These are phyloP conservation scores for Rhizophora apiculata DNA, from an alignment of 345 rosid species.

Conservation along the genomic window DNA sequence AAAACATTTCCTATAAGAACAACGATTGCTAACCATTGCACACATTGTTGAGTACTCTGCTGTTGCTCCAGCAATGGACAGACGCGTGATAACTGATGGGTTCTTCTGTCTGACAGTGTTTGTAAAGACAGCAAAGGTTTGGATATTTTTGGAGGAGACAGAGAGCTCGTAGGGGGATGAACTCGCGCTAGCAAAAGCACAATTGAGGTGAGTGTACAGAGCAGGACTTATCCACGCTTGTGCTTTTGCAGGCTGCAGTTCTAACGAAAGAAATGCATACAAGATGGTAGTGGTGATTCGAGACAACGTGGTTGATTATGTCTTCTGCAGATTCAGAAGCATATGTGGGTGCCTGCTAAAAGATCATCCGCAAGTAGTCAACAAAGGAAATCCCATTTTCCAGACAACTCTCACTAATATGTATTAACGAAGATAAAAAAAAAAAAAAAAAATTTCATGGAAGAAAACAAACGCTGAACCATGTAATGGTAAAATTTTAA, in stretches of 20 bases:
- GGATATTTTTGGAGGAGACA: neutral
- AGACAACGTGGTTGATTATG: no score
- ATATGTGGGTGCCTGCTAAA: no score
- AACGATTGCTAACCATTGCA: constrained; percentile 12
- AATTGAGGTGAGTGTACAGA: constrained; percentile 16
- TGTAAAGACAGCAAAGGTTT: constrained; percentile 13
- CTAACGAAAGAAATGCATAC: neutral
- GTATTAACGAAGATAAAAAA: no score
- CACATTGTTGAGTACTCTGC: neutral
- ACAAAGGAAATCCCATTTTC: no score
- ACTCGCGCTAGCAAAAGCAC: constrained; percentile 13
- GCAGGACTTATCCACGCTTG: constrained; percentile 18
- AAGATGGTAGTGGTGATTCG: neutral
- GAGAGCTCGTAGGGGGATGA: constrained; percentile 14
- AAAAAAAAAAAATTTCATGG: no score
- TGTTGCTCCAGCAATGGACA: constrained; percentile 15
- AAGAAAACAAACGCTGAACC: no score
- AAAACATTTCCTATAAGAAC: constrained; percentile 21
- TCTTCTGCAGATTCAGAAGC: no score
- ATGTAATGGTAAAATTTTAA: no score
- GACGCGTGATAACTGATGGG: constrained; percentile 23
- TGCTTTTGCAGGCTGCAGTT: neutral
- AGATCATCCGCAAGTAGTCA: no score
- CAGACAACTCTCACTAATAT: no score
- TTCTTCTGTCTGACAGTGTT: constrained; percentile 18